phyloP scores from a whole-genome alignment of 805 yeast species.

The Wickerhamomyces bisporus region DNA sequence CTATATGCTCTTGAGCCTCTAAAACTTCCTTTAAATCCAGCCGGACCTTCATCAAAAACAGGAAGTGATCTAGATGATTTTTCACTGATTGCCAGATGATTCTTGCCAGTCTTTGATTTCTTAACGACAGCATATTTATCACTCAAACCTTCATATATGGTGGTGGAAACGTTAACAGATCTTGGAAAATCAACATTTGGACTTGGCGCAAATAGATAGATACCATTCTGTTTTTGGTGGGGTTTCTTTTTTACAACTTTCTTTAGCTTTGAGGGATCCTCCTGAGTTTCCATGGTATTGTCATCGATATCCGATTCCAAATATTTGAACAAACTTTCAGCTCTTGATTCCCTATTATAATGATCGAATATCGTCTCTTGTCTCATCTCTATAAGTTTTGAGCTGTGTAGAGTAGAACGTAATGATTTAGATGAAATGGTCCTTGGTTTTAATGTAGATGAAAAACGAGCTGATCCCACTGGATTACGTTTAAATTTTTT shows the following conservation, averaged over 20 bases:
- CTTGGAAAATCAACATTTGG: slow-evolving; percentile 13
- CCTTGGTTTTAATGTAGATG: no score
- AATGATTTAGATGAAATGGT: no score
- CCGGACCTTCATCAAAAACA: background rate
- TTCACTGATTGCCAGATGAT: slow-evolving; percentile 3
- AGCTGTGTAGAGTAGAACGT: no score
- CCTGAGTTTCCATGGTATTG: background rate
- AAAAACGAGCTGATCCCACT: background rate
- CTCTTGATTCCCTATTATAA: background rate
- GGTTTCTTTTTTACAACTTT: background rate
- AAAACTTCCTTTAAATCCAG: slow-evolving; percentile 2
- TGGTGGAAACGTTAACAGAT: slow-evolving; percentile 13
- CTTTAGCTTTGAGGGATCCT: background rate
- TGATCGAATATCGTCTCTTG: background rate
- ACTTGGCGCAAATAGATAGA: slow-evolving; percentile 10
- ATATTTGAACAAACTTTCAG: background rate
- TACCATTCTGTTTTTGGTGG: background rate
- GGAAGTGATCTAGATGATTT: background rate
- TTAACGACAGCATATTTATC: slow-evolving; percentile 14
- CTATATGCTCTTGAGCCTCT: slow-evolving; percentile 12
- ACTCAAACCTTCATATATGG: slow-evolving; percentile 16
- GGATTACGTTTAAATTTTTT: background rate
- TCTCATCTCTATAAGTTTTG: no score
- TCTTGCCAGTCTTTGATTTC: slow-evolving; percentile 1
- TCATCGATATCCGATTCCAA: background rate